Conservation (phyloP, 768 basidiomycete genomes). For the Chalciporus pseudorubinellus region DNA sequence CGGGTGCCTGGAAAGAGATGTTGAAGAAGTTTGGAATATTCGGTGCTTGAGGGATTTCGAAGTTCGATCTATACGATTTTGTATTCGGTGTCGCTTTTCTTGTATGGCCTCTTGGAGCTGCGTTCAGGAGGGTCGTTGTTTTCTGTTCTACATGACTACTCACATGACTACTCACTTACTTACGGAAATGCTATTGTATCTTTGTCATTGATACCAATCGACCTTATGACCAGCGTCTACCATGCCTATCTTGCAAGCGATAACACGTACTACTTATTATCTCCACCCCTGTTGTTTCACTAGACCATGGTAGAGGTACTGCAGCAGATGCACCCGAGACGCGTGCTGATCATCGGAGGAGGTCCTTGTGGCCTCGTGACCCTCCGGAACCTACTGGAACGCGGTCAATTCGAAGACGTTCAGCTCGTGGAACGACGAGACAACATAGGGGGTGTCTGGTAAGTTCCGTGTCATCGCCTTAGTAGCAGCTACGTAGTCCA, state of each 20-base stretch:
- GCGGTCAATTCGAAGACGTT: slow-evolving; percentile 42
- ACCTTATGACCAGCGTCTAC: not conserved
- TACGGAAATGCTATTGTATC: not conserved
- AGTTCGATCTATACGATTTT: slow-evolving; percentile 1
- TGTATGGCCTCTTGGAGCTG: too few relatives aligned
- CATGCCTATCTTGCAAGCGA: not conserved
- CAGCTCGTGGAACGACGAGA: slow-evolving; percentile 44
- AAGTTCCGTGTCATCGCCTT: slow-evolving; percentile 8
- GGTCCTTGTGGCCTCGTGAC: slow-evolving; percentile 49
- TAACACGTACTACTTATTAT: not conserved
- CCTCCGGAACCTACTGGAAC: slow-evolving; percentile 45
- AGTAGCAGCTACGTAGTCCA: too few relatives aligned
- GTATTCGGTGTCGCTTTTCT: not conserved
- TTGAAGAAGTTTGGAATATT: slow-evolving; percentile 28
- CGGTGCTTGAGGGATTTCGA: slow-evolving; percentile 8
- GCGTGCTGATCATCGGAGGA: slow-evolving; percentile 45
- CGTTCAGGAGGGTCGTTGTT: not conserved
- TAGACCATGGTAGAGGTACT: not conserved
- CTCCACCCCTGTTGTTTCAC: not conserved
- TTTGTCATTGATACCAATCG: not conserved
- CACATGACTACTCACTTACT: too few relatives aligned
- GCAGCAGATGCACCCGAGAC: not conserved
- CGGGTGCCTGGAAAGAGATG: slow-evolving; percentile 18
- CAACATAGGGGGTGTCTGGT: slow-evolving; percentile 55
- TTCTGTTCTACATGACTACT: too few relatives aligned